phyloP scores from a whole-genome alignment of 2,329 filamentous ascomycete species.

The Diaporthe vaccinii region DNA sequence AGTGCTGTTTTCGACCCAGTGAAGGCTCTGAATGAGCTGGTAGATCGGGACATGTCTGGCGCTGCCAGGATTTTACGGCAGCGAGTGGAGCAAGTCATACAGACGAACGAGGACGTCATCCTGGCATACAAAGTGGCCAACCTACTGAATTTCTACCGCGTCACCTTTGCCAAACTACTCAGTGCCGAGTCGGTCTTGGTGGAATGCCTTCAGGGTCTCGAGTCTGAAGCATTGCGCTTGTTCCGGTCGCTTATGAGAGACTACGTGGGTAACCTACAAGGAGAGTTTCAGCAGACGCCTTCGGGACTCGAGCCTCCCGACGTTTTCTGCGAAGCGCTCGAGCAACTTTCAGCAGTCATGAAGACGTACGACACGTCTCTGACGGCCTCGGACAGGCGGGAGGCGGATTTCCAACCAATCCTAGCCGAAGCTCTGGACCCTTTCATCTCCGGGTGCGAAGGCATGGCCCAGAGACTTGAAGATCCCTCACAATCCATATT shows the following conservation, averaged over 20 bases:
- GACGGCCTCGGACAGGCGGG: conserved; percentile 68
- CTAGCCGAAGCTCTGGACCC: conserved; percentile 87
- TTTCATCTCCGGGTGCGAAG: conserved; percentile 82
- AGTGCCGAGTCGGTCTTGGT: conserved; percentile 77
- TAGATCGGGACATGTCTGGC: conserved; percentile 86
- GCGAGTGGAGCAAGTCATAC: conserved; percentile 90
- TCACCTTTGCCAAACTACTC: conserved; percentile 86
- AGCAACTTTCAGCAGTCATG: conserved; percentile 83
- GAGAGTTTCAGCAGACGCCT: conserved; percentile 77
- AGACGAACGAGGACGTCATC: conserved; percentile 91
- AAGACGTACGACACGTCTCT: conserved; percentile 89
- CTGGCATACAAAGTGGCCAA: conserved; percentile 92
- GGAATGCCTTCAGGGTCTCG: conserved; percentile 76
- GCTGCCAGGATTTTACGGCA: conserved; percentile 89
- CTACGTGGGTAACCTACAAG: conserved; percentile 80
- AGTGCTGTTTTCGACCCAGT: conserved; percentile 79
- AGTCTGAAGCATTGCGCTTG: conserved; percentile 83
- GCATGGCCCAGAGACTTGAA: conserved; percentile 73
- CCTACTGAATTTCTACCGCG: conserved; percentile 87
- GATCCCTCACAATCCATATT: conserved; percentile 76
- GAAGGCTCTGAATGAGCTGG: conserved; percentile 85
- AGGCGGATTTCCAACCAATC: conserved; percentile 80
- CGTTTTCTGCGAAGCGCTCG: conserved; percentile 85
- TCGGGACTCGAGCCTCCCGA: conserved; percentile 82
- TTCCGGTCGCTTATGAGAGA: conserved; percentile 88